phyloP scores from a whole-genome alignment of 805 yeast genomes.

The Spathaspora passalidarum region DNA sequence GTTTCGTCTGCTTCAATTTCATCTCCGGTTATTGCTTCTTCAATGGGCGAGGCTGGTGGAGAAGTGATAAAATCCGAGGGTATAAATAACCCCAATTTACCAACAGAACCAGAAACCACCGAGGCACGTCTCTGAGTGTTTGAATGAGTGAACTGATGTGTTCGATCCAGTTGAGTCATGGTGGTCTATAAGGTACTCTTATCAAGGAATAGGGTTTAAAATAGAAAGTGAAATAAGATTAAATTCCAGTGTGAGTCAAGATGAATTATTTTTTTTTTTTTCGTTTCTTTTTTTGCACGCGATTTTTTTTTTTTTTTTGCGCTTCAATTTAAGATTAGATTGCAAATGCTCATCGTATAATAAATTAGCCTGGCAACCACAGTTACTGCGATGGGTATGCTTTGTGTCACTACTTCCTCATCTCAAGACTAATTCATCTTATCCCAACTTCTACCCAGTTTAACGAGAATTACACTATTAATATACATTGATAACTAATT shows the following conservation, averaged over 20 bases:
- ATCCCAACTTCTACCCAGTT: not conserved
- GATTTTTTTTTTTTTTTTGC: not conserved
- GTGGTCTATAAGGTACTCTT: not conserved
- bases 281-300: not conserved
- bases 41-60: conserved; percentile 12
- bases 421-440: no score
- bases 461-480: not conserved
- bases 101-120: conserved; percentile 48
- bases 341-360: not conserved
- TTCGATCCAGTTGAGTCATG: not conserved
- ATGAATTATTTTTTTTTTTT: not conserved
- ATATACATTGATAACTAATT: not conserved
- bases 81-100: conserved; percentile 50
- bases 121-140: conserved; percentile 50
- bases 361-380: no score
- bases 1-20: conserved; percentile 6
- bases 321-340: not conserved
- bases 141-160: conserved; percentile 35
- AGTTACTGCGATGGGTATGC: not conserved
- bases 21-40: conserved; percentile 8
- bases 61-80: conserved; percentile 46
- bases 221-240: not conserved
- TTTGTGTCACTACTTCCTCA: not conserved
- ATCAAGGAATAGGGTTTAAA: not conserved
- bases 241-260: not conserved